Base-by-base conservation (phyloP, 306 rosid genomes). In the apple (Malus domestica) region DNA sequence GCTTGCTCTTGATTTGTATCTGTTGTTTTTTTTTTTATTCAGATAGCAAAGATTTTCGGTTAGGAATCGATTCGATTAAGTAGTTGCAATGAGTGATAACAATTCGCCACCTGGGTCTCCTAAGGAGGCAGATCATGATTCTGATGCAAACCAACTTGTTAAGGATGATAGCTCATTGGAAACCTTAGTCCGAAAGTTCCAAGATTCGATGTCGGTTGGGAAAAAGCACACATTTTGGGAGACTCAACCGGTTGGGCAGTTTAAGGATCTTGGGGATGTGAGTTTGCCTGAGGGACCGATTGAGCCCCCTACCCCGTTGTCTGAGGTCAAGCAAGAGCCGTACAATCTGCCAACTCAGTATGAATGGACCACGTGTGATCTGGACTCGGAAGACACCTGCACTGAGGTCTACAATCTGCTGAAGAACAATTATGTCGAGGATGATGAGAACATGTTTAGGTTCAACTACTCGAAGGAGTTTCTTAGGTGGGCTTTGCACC, bases 161-260 rank as follows among this genome's bases (percentile, higher is more conserved):
- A 80, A 86, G 77, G 87, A 78, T 12, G 86, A 84, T 51, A 25
- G 86, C 77, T 76, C 90, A 49, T 66, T 89, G 84, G 97, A 90
- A 14, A 82, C 80, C 60, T 67, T 89, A 1, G 88, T 74, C 52
- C 87, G 81, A 62, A 90, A 89, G 79, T 83, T 90, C 72, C 96
- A 89, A 74, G 95, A 91, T 57, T 90, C 97, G 5, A 88, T 90
- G 73, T 87, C 98, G 16, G 78, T 86, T 68, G 89, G 88, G 33
- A 87, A 85, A 73, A 87, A 78, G 30, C 98, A 94, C 79, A 82
- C 85, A 66, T 94, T 94, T 78, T 94, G 98, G 98, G 98, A 94
- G 83, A 91, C 96, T 61, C 98, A 94, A 77, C 98, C 98, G 9
- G 98, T 94, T 49, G 97, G 98, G 75, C 98, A 94, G 78, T 94